phyloP scores from a whole-genome alignment of 2,329 filamentous ascomycete species.

The Epichloe coenophiala region DNA sequence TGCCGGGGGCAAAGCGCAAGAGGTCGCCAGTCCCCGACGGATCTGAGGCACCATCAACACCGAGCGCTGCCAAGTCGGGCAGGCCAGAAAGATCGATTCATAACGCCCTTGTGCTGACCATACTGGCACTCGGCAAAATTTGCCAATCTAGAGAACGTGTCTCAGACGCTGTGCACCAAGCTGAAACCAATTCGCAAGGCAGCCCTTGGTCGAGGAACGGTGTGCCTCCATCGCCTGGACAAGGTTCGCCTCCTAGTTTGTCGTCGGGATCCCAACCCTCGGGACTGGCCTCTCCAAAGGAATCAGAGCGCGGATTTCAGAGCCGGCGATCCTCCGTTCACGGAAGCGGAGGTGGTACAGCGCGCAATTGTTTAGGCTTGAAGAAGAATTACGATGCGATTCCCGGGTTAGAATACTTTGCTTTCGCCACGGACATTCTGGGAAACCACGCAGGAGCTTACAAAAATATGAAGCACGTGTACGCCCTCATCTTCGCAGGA shows the following conservation, averaged over 20 bases:
- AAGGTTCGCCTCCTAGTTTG: constrained; percentile 38
- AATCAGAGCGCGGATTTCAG: constrained; percentile 30
- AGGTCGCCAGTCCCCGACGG: constrained; percentile 32
- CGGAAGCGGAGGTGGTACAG: constrained; percentile 13
- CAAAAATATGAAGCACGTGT: constrained; percentile 70
- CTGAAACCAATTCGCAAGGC: constrained; percentile 19
- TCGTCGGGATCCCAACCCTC: constrained; percentile 35
- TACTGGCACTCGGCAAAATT: constrained; percentile 79
- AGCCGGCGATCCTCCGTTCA: constrained; percentile 41
- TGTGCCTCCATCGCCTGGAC: constrained; percentile 34
- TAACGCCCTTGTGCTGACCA: constrained; percentile 69
- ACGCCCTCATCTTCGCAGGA: constrained; percentile 71
- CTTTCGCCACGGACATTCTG: constrained; percentile 73
- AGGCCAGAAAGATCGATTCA: constrained; percentile 53
- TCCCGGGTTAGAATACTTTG: constrained; percentile 82
- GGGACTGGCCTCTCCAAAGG: constrained; percentile 37
- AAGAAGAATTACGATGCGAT: constrained; percentile 66
- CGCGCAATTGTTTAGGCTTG: constrained; percentile 17
- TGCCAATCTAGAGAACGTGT: constrained; percentile 44
- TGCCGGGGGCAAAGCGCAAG: constrained; percentile 38
- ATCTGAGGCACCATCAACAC: constrained; percentile 16
- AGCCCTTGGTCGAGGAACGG: constrained; percentile 33
- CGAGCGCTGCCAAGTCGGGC: constrained; percentile 25
- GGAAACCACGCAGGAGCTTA: constrained; percentile 68
- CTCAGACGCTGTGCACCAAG: constrained; percentile 39